Base-by-base conservation (phyloP, 306 rosid species). In the Urtica urens region DNA sequence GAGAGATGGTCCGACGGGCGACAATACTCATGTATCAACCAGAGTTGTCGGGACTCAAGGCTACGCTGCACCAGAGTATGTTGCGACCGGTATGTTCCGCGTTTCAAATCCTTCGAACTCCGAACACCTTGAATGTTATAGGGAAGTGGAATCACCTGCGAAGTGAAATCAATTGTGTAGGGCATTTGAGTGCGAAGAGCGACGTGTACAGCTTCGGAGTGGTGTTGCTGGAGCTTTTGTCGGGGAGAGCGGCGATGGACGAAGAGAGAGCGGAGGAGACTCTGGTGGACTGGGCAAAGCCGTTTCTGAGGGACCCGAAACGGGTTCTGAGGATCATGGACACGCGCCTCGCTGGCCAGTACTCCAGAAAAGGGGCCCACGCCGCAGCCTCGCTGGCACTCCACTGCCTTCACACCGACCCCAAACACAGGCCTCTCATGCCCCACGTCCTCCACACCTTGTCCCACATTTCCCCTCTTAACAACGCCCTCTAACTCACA, bases 1-100 rank as follows among this genome's bases (percentile, higher is more conserved):
- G 58, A 90, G 95, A 59, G 97, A 90, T 58, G 95, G 95, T n/a
- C 95, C 95, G 7, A 90, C 93, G 1, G 95, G 97, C 45, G 97
- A 90, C 38, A 84, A 84, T 47, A 84, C 97, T 67, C 97, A 90
- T 34, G 97, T 90, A 38, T 90, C 97, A 7, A 90, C 97, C 54
- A 55, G 95, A 74, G 62, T 90, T 23, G 70, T 90, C 34, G 95
- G 95, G 68, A 84, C 97, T 24, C 80, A 70, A 55, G 97, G 97
- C 53, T 90, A 90, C 41, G 97, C 97, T 31, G 97, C 97, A 14
- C 97, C 97, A 9, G 97, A 90, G 62, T 90, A 90, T 57, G 81
- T 84, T 43, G 93, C 95, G 23, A 84, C 97, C 67, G 97, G 97
- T 88, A 50, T 37, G 59, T 63, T 1, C 44, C 53, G 30, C 53